Conservation (phyloP, 768 basidiomycete genomes). For the Russula lepida region DNA sequence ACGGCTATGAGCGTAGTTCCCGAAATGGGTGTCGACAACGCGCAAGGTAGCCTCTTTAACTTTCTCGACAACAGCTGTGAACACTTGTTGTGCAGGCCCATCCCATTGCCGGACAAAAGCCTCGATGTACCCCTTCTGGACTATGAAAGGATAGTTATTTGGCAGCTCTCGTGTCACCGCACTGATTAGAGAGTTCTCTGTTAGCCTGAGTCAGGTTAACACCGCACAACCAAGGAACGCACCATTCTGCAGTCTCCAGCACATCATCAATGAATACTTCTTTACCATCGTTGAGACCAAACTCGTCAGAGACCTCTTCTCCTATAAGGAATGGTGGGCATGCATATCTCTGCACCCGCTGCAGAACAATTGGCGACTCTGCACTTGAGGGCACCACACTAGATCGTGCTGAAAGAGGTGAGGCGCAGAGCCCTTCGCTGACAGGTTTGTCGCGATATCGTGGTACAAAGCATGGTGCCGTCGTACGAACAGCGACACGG, state of each 20-base stretch:
- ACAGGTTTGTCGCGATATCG: neutral
- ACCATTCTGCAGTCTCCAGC: conserved; percentile 39
- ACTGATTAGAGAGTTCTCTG: conserved; percentile 29
- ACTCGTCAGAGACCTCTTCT: conserved; percentile 19
- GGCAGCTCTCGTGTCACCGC: conserved; percentile 66
- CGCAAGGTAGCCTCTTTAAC: conserved; percentile 33
- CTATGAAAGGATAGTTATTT: conserved; percentile 55
- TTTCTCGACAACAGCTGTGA: conserved; percentile 31
- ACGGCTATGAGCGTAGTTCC: conserved; percentile 42
- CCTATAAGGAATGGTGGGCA: conserved; percentile 18
- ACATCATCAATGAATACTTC: conserved; percentile 49
- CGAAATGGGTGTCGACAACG: conserved; percentile 44
- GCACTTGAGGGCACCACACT: too few species aligned
- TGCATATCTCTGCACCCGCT: too few species aligned
- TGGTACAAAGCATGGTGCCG: conserved; percentile 6
- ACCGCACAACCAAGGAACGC: conserved; percentile 19
- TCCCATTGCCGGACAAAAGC: conserved; percentile 41
- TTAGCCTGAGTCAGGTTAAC: neutral
- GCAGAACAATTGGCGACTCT: too few species aligned
- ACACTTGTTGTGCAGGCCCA: conserved; percentile 38
- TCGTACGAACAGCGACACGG: conserved; percentile 4
- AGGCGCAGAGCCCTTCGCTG: too few species aligned
- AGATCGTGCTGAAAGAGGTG: too few species aligned
- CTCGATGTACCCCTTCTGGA: conserved; percentile 44
- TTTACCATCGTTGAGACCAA: neutral